Evolutionary conservation across 2,329 filamentous ascomycete species (phyloP).

Genomic region (Talaromyces sp.): DNA sequence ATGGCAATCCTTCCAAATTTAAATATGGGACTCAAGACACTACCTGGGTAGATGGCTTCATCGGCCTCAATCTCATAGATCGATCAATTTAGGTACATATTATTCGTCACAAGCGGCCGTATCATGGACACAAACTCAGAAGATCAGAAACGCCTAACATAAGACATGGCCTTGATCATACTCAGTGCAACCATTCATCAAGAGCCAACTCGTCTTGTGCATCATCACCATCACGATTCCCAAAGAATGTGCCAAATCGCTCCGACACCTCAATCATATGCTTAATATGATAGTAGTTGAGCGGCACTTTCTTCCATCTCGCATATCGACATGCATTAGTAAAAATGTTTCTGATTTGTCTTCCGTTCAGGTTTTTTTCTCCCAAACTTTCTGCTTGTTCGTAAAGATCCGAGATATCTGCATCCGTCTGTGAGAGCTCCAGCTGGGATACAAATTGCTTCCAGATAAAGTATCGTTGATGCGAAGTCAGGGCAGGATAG

Average conservation of each 20-base stretch:
- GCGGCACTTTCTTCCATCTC: not conserved
- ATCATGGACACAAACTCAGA: not conserved
- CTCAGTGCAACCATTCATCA: not conserved
- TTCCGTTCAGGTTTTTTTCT: not conserved
- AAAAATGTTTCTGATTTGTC: not conserved
- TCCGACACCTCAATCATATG: not conserved
- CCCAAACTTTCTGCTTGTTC: not conserved
- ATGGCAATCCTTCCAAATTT: not conserved
- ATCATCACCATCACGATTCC: not conserved
- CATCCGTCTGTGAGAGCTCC: not conserved
- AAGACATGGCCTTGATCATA: not conserved
- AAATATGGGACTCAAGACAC: not conserved
- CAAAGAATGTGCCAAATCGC: not conserved
- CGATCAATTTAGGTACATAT: not conserved
- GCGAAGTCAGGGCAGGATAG: conserved; percentile 8
- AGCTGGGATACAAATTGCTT: not conserved
- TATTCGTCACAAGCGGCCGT: not conserved
- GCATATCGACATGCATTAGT: not conserved
- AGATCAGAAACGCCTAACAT: not conserved
- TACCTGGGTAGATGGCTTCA: not conserved
- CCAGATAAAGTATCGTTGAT: not conserved
- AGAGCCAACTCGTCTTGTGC: not conserved
- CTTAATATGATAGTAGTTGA: not conserved
- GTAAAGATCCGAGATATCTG: not conserved
- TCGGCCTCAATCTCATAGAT: not conserved